Conservation (phyloP, 768 basidiomycete species). For the Termitomyces heimii region DNA sequence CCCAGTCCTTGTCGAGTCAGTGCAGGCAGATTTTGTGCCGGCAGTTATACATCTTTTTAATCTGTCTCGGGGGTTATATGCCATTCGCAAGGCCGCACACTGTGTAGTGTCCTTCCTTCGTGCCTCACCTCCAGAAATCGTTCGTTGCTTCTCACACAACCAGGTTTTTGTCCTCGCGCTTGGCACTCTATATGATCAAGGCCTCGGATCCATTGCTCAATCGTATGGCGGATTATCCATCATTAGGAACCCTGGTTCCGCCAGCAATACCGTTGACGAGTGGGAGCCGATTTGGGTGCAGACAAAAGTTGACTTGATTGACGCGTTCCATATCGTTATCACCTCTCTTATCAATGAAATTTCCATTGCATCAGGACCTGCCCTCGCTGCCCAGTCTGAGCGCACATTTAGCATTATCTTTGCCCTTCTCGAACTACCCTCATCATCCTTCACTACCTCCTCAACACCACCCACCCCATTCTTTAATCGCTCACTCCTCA, state of each 20-base stretch:
- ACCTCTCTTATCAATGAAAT: conserved; percentile 44
- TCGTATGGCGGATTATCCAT: conserved; percentile 55
- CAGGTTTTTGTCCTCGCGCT: conserved; percentile 50
- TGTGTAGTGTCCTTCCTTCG: conserved; percentile 51
- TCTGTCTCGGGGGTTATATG: conserved; percentile 49
- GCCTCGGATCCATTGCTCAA: conserved; percentile 46
- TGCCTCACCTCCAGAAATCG: conserved; percentile 39
- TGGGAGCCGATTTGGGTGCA: conserved; percentile 72
- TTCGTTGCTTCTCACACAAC: conserved; percentile 46
- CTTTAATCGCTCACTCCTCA: conserved; percentile 59
- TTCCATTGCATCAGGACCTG: conserved; percentile 32
- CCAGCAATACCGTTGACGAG: conserved; percentile 38
- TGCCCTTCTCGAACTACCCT: conserved; percentile 44
- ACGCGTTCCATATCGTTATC: conserved; percentile 60
- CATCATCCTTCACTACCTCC: conserved; percentile 23
- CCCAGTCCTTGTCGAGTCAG: conserved; percentile 23
- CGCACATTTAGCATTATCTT: conserved; percentile 53
- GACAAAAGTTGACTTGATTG: conserved; percentile 68
- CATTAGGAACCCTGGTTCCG: conserved; percentile 16
- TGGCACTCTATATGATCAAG: conserved; percentile 54
- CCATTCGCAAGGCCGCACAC: conserved; percentile 56
- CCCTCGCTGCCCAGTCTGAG: conserved; percentile 43
- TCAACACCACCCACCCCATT: conserved; percentile 40
- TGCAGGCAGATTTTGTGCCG: conserved; percentile 45
- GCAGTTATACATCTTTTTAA: conserved; percentile 49